Evolutionary conservation across 176 grass and related monocot genomes (phyloP).

Genomic region (Triticum urartu): DNA sequence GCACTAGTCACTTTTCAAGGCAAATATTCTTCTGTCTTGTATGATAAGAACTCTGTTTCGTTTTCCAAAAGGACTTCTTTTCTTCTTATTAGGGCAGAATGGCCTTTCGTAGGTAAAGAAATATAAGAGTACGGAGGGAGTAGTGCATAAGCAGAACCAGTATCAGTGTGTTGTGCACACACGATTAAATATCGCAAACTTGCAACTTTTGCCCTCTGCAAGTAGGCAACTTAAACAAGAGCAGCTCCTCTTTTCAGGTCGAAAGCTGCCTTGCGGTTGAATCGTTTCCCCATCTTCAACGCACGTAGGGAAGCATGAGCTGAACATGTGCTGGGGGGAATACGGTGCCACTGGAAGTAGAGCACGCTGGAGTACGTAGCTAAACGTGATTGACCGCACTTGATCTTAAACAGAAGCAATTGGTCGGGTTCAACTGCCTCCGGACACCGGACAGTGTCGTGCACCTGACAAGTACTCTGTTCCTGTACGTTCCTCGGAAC

Average conservation of each 20-base stretch:
- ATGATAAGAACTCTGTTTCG: background rate
- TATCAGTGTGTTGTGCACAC: background rate
- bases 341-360: background rate
- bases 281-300: too few species aligned
- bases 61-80: background rate
- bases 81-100: background rate
- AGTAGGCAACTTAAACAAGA: background rate
- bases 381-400: background rate
- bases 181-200: background rate
- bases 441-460: background rate
- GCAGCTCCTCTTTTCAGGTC: constrained; percentile 24
- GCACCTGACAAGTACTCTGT: background rate
- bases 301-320: too few species aligned
- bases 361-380: background rate
- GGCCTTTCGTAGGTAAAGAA: background rate
- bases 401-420: background rate
- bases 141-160: background rate
- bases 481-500: too few species aligned
- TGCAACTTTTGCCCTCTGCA: background rate
- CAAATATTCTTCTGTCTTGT: background rate
- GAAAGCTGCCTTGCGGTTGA: too few species aligned
- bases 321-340: background rate
- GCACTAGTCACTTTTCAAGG: background rate
- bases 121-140: too few species aligned
- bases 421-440: background rate